Base-by-base conservation (phyloP, 805 yeast genomes). In the Monosporozyma yasuniensis region DNA sequence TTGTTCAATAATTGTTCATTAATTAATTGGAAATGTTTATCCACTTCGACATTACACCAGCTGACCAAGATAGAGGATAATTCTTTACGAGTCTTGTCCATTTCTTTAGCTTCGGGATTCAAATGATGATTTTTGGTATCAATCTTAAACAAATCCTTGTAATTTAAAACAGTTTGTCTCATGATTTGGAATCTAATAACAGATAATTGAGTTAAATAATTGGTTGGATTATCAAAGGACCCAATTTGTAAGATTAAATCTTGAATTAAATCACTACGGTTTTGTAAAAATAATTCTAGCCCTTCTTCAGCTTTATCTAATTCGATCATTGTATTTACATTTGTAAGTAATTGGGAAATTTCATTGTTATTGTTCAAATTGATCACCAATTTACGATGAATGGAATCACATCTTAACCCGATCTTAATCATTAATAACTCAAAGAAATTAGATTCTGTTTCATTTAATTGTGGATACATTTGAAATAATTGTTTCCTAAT, bases 41-140 rank as follows among this genome's bases (percentile, higher is more conserved):
- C 76, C 30, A 86, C 77, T 62, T 82, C 84, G 11, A 75, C 75
- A 50, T 78, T 77, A 32, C 84, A 77, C 96, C 96, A 88, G 53
- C 81, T 80, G n/a, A 87, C 83, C 16, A 88, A 72, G 56, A 84
- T 77, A 9, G 84, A 73, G 47, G 78, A 73, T 37, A 66, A 66
- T 41, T 65, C 57, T 38, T 62, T 60, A n/a, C 42, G 9, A 10
- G 27, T 22, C 21, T 21, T 22, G 32, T 41, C 34, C 3, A 11
- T 27, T 4, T 27, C 30, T n/a, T 25, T 23, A 16, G 27, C 21
- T 12, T 27, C 16, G 14, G 34, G 3, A 16, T 18, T 27, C 18
- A 22, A 12, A 22, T 41, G 14, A 12, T 14, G 34, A 19, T 18
- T 28, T 16, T 28, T 25, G 21, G 22, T 9, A 22, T 32, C 35